A percentile compares a stretch with the other conserved stretches of the same genome.
Evolutionary conservation across 2,329 filamentous ascomycete genomes (phyloP).

Genomic region (Fusarium sp.): DNA sequence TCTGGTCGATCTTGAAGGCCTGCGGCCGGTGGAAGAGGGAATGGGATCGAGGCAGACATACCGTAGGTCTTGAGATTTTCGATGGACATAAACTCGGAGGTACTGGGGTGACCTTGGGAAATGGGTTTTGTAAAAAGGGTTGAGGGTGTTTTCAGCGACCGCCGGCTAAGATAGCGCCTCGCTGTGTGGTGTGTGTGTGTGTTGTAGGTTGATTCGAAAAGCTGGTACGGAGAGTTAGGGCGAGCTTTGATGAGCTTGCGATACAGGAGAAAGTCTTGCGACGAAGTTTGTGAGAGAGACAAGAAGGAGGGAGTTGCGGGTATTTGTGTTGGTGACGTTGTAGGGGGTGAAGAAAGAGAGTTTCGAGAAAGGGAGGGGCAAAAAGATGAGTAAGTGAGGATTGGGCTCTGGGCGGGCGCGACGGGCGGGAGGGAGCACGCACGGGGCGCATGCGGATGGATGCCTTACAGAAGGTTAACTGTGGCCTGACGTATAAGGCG

Average conservation of each 20-base stretch:
- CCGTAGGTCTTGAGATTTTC: conserved; percentile 98
- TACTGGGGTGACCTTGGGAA: conserved; percentile 68
- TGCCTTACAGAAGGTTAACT: neutral
- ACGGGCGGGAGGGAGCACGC: conserved; percentile 24
- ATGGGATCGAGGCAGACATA: conserved; percentile 60
- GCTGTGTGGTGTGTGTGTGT: conserved; percentile 48
- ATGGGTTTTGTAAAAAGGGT: conserved; percentile 59
- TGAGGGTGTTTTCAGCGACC: conserved; percentile 60
- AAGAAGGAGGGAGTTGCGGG: conserved; percentile 27
- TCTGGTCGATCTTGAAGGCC: neutral
- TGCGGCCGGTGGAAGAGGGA: neutral
- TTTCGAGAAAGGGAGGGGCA: conserved; percentile 38
- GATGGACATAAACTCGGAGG: conserved; percentile 97
- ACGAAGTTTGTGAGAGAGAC: conserved; percentile 33
- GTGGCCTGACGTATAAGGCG: conserved; percentile 24
- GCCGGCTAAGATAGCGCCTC: conserved; percentile 62
- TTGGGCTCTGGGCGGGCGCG: neutral
- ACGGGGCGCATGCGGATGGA: neutral
- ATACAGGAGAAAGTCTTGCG: conserved; percentile 27
- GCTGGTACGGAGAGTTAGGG: neutral
- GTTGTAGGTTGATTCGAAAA: conserved; percentile 25
- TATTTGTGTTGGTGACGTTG: conserved; percentile 44
- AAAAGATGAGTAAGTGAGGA: conserved; percentile 38
- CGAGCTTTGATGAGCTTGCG: conserved; percentile 1
- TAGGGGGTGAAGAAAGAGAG: conserved; percentile 34